phyloP scores from a whole-genome alignment of 1,284 basidiomycete genomes.

The Stereum hirsutum region DNA sequence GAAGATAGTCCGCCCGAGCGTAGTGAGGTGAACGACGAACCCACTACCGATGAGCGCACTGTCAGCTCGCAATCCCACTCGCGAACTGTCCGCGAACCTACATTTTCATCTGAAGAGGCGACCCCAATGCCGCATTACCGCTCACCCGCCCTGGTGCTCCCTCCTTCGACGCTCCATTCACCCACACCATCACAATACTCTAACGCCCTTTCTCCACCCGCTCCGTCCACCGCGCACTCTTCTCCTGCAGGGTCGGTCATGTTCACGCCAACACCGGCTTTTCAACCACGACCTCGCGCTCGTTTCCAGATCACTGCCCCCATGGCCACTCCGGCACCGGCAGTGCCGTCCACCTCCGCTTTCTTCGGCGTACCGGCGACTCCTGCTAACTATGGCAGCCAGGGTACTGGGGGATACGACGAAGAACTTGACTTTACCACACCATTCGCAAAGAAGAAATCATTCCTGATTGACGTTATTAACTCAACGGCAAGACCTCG shows the following conservation, averaged over 20 bases:
- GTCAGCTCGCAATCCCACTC: neutral
- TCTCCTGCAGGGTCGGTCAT: constrained; percentile 22
- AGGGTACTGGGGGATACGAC: too few relatives aligned
- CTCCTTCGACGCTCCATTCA: neutral
- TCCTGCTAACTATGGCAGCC: constrained; percentile 9
- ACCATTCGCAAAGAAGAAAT: constrained; percentile 57
- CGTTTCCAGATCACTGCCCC: constrained; percentile 52
- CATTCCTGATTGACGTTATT: constrained; percentile 70
- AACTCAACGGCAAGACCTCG: constrained; percentile 70
- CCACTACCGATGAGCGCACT: too few relatives aligned
- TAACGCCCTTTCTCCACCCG: constrained; percentile 16
- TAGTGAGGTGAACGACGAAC: neutral
- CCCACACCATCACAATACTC: too few relatives aligned
- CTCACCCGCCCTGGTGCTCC: neutral
- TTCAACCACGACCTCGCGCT: constrained; percentile 46
- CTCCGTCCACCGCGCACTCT: constrained; percentile 33
- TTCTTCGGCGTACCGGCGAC: constrained; percentile 15
- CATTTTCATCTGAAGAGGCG: constrained; percentile 51
- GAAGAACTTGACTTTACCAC: constrained; percentile 35
- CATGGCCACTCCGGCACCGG: constrained; percentile 18
- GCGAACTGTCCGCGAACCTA: constrained; percentile 36
- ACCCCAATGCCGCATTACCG: constrained; percentile 10
- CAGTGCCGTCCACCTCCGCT: too few relatives aligned
- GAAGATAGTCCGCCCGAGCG: neutral
- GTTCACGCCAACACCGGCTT: constrained; percentile 56